phyloP scores from a whole-genome alignment of 306 rosid genomes.

The Myrica gale region DNA sequence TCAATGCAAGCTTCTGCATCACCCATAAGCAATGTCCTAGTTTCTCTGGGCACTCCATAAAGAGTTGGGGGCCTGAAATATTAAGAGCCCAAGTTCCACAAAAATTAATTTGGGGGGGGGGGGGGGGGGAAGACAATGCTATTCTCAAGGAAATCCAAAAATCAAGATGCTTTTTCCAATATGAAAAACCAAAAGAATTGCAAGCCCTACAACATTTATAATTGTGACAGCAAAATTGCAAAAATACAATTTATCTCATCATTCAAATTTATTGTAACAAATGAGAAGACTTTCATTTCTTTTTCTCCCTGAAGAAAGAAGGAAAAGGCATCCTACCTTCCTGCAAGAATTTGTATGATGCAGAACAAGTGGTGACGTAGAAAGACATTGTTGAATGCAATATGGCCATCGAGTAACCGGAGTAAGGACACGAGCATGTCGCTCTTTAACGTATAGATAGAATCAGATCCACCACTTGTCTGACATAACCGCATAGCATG shows the following conservation, averaged over 20 bases:
- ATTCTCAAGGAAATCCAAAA: not conserved
- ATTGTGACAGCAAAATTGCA: not conserved
- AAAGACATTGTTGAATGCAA: constrained; percentile 71
- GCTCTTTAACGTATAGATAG: constrained; percentile 47
- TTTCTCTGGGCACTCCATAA: constrained; percentile 83
- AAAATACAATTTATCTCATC: not conserved
- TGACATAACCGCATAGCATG: constrained; percentile 84
- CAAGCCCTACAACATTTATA: not conserved
- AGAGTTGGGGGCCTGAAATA: constrained; percentile 80
- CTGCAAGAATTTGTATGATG: constrained; percentile 81
- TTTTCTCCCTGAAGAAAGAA: not conserved
- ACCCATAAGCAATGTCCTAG: constrained; percentile 60
- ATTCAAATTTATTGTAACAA: not conserved
- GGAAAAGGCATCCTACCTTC: constrained; percentile 51
- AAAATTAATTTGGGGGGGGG: not conserved
- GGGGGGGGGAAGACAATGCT: not conserved
- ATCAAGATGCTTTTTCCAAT: not conserved
- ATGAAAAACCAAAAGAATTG: constrained; percentile 2
- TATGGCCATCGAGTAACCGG: constrained; percentile 63
- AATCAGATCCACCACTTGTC: constrained; percentile 55
- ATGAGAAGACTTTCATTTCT: not conserved
- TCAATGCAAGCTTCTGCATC: constrained; percentile 61
- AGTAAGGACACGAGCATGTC: constrained; percentile 70
- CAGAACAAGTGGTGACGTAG: constrained; percentile 92
- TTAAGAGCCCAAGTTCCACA: constrained; percentile 19